phyloP scores from a whole-genome alignment of 1,284 basidiomycete genomes.

The Peniophora sp. region DNA sequence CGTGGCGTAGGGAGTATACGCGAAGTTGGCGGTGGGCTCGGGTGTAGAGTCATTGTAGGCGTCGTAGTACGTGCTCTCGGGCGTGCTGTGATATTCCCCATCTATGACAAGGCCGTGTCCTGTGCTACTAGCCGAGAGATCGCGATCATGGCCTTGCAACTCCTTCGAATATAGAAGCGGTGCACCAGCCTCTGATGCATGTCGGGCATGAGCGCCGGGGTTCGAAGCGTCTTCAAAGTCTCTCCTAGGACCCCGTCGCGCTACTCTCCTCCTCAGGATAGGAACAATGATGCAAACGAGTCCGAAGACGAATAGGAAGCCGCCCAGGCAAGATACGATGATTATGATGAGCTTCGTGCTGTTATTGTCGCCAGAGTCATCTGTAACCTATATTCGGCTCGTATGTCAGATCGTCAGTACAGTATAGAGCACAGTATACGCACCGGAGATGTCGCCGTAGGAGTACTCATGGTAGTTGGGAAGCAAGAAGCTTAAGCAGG shows the following conservation, averaged over 20 bases:
- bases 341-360: neutral
- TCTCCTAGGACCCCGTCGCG: neutral
- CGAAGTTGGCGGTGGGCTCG: too few species aligned
- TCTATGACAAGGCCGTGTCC: neutral
- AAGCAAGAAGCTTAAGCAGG: too few species aligned
- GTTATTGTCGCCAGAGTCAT: neutral
- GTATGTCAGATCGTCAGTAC: too few species aligned
- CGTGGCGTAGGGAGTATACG: too few species aligned
- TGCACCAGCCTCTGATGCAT: neutral
- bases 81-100: neutral
- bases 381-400: too few species aligned
- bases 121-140: neutral
- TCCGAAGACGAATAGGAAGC: neutral
- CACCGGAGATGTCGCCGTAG: too few species aligned
- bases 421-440: too few species aligned
- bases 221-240: neutral
- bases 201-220: neutral
- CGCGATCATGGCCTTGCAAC: neutral
- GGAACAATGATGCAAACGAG: neutral
- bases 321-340: neutral
- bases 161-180: neutral
- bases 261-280: neutral
- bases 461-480: too few species aligned
- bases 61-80: neutral
- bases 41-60: neutral